Percentiles rank a stretch among this genome's conserved stretches.
Evolutionary conservation across 305 asterid genomes (phyloP).

Genomic region (Nicotiana rustica): DNA sequence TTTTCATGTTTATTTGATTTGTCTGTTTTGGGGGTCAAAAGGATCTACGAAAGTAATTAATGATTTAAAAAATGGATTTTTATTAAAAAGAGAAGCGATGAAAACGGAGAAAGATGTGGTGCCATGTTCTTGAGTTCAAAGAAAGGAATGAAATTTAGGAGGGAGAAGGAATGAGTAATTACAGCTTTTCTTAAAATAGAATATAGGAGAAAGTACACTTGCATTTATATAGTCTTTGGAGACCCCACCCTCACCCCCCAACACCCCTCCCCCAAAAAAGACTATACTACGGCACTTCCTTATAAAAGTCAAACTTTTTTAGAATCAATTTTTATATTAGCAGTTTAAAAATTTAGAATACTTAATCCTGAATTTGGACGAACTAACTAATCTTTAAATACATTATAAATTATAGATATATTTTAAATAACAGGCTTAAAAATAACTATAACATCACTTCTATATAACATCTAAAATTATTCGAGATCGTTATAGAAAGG

Average conservation of each 20-base stretch:
- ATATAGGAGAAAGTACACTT: not conserved
- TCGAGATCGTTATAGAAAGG: no score
- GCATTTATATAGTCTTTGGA: slow-evolving; percentile 20
- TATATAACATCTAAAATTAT: no score
- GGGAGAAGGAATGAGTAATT: not conserved
- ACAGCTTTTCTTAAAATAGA: slow-evolving; percentile 13
- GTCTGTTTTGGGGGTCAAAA: slow-evolving; percentile 5
- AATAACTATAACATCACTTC: no score
- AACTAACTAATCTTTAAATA: no score
- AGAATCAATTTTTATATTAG: no score
- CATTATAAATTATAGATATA: no score
- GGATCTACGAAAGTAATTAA: not conserved
- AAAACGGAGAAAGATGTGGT: slow-evolving; percentile 35
- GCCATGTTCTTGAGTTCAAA: slow-evolving; percentile 38
- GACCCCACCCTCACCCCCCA: not conserved
- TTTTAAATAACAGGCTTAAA: no score
- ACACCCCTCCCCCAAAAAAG: no score
- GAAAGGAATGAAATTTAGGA: slow-evolving; percentile 36
- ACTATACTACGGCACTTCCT: no score
- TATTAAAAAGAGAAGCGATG: slow-evolving; percentile 21
- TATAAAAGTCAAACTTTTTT: no score
- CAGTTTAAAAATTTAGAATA: no score
- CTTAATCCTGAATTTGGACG: no score
- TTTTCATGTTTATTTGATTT: slow-evolving; percentile 32
- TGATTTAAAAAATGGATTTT: not conserved